These are phyloP conservation scores for Euphrasia arctica DNA, from an alignment of 305 asterid species.

Conservation along the genomic window DNA sequence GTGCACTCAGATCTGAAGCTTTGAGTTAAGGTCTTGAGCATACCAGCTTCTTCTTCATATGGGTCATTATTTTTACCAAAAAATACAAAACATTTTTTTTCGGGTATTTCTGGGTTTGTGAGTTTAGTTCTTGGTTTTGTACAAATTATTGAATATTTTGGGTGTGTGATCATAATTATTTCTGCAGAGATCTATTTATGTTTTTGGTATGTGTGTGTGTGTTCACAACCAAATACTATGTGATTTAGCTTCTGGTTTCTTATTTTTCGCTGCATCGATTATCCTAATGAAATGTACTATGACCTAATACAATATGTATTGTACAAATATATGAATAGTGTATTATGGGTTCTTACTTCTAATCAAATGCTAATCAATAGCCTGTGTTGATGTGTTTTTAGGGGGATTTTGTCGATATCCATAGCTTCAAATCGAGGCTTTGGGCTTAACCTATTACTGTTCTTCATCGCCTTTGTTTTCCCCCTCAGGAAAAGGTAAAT, in stretches of 20 bases:
- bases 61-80: conserved; percentile 11
- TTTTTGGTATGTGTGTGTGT: not conserved
- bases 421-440: conserved; percentile 21
- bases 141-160: conserved; percentile 6
- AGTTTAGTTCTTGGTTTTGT: conserved; percentile 1
- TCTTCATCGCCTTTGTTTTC: conserved; percentile 20
- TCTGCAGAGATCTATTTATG: conserved; percentile 17
- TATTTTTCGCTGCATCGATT: not conserved
- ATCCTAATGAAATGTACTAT: not conserved
- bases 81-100: not conserved
- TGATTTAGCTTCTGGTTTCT: not conserved
- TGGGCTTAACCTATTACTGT: not conserved
- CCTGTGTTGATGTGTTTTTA: not conserved
- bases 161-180: not conserved
- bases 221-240: conserved; percentile 4
- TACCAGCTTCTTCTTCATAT: conserved; percentile 19
- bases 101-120: conserved; percentile 10
- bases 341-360: not conserved
- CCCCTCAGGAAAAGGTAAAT: not conserved
- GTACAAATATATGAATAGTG: not conserved
- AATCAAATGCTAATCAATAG: not conserved
- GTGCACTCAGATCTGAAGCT: conserved; percentile 49
- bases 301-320: conserved; percentile 1
- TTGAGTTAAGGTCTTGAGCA: conserved; percentile 30
- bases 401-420: conserved; percentile 22